These are phyloP conservation scores for Aspergillus ellipticus DNA, from an alignment of 495 filamentous ascomycete species.

Conservation along the genomic window DNA sequence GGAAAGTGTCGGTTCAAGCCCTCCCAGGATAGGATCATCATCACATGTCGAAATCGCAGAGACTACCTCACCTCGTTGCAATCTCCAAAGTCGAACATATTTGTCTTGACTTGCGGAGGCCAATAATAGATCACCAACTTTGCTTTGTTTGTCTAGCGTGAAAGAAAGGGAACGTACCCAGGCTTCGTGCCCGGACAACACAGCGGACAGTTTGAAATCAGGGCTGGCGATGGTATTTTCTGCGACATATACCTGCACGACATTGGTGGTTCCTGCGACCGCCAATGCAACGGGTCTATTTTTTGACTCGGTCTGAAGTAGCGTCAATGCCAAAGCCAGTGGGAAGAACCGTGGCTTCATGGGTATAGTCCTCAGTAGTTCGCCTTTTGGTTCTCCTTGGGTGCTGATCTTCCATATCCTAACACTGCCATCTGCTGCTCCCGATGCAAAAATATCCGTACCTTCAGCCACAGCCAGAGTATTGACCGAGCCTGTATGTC, in stretches of 20 bases:
- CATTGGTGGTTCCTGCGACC: slow-evolving; percentile 74
- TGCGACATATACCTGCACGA: slow-evolving; percentile 71
- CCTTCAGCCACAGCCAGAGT: slow-evolving; percentile 59
- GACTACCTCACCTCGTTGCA: slow-evolving; percentile 60
- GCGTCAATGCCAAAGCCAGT: slow-evolving; percentile 63
- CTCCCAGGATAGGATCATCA: slow-evolving; percentile 55
- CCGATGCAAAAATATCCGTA: slow-evolving; percentile 60
- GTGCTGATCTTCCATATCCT: slow-evolving; percentile 66
- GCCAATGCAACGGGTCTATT: slow-evolving; percentile 62
- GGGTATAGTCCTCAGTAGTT: slow-evolving; percentile 65
- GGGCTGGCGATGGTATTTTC: slow-evolving; percentile 27
- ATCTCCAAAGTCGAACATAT: slow-evolving; percentile 90
- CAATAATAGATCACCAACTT: slow-evolving; percentile 67
- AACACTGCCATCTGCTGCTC: slow-evolving; percentile 78
- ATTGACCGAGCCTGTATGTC: slow-evolving; percentile 75
- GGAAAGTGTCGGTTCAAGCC: slow-evolving; percentile 59
- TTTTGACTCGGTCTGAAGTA: slow-evolving; percentile 46
- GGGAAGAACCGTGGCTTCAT: slow-evolving; percentile 78
- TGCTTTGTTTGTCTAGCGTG: slow-evolving; percentile 53
- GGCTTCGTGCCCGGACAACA: slow-evolving; percentile 85
- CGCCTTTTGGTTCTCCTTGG: slow-evolving; percentile 29
- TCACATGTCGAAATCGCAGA: slow-evolving; percentile 33
- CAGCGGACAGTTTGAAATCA: slow-evolving; percentile 70
- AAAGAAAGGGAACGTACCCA: slow-evolving; percentile 90
- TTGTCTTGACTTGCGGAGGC: slow-evolving; percentile 97